A percentile compares a stretch with the other conserved stretches of the same genome.
phyloP scores from a whole-genome alignment of 108 stramenopile species.

The Epipyxis sp. region DNA sequence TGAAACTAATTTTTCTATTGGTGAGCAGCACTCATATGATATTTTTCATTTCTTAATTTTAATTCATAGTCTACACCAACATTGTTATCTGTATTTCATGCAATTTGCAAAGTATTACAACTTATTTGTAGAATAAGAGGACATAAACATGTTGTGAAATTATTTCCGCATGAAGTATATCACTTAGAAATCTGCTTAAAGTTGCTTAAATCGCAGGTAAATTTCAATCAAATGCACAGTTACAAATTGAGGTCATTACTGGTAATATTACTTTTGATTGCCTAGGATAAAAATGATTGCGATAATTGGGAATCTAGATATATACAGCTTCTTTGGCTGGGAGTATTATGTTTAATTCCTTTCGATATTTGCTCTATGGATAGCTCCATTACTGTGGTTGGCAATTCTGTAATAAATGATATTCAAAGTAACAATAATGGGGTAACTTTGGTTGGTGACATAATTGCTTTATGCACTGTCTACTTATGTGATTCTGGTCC shows the following conservation, averaged over 20 bases:
- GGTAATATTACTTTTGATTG: background rate
- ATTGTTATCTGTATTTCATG: conserved; percentile 42
- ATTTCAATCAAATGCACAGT: conserved; percentile 21
- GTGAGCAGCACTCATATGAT: no score
- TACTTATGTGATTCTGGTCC: conserved; percentile 78
- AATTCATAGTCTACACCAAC: no score
- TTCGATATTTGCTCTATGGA: conserved; percentile 82
- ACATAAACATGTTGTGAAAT: conserved; percentile 72
- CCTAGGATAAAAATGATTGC: conserved; percentile 47
- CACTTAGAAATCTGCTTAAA: conserved; percentile 80
- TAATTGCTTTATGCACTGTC: conserved; percentile 56
- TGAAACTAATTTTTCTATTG: no score
- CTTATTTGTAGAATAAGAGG: conserved; percentile 86
- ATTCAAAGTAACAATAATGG: conserved; percentile 25
- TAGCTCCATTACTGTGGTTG: conserved; percentile 42
- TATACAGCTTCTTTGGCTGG: conserved; percentile 90
- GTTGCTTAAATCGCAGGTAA: conserved; percentile 56
- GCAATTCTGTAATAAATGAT: conserved; percentile 26
- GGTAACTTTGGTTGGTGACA: conserved; percentile 53
- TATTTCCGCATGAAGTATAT: conserved; percentile 80
- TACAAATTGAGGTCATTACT: background rate
- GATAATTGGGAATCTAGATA: conserved; percentile 85
- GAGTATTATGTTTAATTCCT: conserved; percentile 84
- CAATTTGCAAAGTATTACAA: conserved; percentile 73
- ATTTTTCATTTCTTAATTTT: no score